These are phyloP conservation scores for Piedraia hortae DNA, from an alignment of 2,329 filamentous ascomycete genomes.

Conservation along the genomic window DNA sequence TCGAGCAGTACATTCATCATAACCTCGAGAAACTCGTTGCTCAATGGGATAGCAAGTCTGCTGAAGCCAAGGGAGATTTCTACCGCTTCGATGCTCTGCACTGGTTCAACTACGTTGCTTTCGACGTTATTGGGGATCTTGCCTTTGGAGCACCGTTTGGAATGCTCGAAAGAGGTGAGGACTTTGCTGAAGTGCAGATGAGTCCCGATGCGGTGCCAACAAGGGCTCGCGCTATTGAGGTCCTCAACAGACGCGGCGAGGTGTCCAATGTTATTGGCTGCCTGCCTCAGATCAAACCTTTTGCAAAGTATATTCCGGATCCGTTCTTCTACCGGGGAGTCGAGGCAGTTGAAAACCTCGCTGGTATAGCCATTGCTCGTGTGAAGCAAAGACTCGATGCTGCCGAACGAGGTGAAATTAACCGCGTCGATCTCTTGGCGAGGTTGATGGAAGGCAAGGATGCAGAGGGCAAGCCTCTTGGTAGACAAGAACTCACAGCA, in stretches of 20 bases:
- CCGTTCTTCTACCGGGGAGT: slow-evolving; percentile 13
- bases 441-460: slow-evolving; percentile 69
- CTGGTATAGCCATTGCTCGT: slow-evolving; percentile 64
- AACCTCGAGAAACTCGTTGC: slow-evolving; percentile 49
- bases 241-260: slow-evolving; percentile 66
- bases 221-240: slow-evolving; percentile 39
- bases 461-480: slow-evolving; percentile 46
- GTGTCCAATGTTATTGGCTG: slow-evolving; percentile 54
- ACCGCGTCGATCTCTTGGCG: slow-evolving; percentile 54
- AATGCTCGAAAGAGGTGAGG: slow-evolving; percentile 46
- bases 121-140: slow-evolving; percentile 41
- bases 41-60: slow-evolving; percentile 40
- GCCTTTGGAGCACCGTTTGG: slow-evolving; percentile 42
- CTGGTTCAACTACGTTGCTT: slow-evolving; percentile 60
- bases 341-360: slow-evolving; percentile 36
- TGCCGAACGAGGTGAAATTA: slow-evolving; percentile 25
- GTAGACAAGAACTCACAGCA: slow-evolving; percentile 55
- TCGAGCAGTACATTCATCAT: slow-evolving; percentile 58
- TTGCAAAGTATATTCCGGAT: slow-evolving; percentile 39
- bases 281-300: slow-evolving; percentile 47
- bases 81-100: slow-evolving; percentile 31
- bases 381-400: slow-evolving; percentile 47
- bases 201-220: slow-evolving; percentile 8
- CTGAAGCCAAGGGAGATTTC: slow-evolving; percentile 21
- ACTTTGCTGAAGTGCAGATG: slow-evolving; percentile 11